Evolutionary conservation across 108 stramenopile genomes (phyloP), one percentile per base, ranked within the genome.

Genomic region (Pseudonitzschia pungens): DNA sequence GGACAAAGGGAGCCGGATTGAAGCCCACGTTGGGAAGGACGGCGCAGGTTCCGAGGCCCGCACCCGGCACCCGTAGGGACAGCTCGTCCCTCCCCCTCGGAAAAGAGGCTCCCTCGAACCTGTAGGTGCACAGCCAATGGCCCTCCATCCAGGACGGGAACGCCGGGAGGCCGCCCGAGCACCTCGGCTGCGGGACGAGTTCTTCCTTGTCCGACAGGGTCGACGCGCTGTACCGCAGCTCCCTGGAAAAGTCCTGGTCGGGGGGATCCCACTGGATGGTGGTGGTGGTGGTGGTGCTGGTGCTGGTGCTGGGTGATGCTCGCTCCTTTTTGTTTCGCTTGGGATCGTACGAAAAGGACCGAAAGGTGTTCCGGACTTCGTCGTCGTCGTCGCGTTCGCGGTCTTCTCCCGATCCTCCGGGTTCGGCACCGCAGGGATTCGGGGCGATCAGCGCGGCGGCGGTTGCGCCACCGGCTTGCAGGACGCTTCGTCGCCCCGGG

Each of bases 11-110:
- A 29, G 76, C 33, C 21, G 80, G 80, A 69, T 68, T 74, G 67
- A 73, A 77, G 43, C 80, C 80, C 21, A 81, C 73, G 48, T 81
- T 81, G 3, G 80, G 76, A 21, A 81, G 43, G 4, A 60, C 42
- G 28, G 77, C 27, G 53, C 76, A 77, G 7, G 71, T 81, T 43
- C 80, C 76, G 27, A 81, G 41, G 6, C 80, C 80, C 2, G 80
- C 80, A n/a, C 80, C 80, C 20, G 72, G 52, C 15, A 59, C 51
- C 26, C 76, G 71, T 20, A 81, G 56, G 33, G 72, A 62, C 20
- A 81, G 22, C 33, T 57, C 57, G 15, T 50, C 41, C 5, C 72
- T 29, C 7, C 80, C 80, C 28, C 77, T 76, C 18, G 80, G 80
- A 54, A 81, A 77, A n/a, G 76, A 55, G 28, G 76, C 80, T 4